Evolutionary conservation across 805 yeast species (phyloP).

Genomic region (Clavispora asparagi): DNA sequence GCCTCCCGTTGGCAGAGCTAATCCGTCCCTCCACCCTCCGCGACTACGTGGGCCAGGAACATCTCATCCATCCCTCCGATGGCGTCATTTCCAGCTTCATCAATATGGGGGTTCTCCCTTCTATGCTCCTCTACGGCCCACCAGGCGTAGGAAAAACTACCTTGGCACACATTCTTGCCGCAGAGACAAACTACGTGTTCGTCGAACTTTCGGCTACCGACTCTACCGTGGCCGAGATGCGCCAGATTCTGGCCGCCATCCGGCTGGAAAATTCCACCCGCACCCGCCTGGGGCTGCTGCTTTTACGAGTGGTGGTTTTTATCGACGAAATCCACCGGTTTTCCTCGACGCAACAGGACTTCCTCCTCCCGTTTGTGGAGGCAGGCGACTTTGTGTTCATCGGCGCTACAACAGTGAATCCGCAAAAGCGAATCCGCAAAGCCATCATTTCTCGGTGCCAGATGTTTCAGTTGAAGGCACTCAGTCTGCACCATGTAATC

Average conservation of each 20-base stretch:
- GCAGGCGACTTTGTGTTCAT: conserved; percentile 73
- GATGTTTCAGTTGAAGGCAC: conserved; percentile 60
- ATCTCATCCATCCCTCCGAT: conserved; percentile 50
- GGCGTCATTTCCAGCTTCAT: conserved; percentile 69
- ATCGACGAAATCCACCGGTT: conserved; percentile 93
- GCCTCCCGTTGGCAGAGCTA: conserved; percentile 64
- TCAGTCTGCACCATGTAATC: conserved; percentile 45
- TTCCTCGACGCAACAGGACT: conserved; percentile 82
- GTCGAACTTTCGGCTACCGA: conserved; percentile 84
- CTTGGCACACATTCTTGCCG: conserved; percentile 61
- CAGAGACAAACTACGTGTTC: conserved; percentile 49
- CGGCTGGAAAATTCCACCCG: conserved; percentile 40
- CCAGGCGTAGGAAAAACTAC: conserved; percentile 97
- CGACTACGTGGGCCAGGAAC: conserved; percentile 82
- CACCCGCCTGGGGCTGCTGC: conserved; percentile 10
- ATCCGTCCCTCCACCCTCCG: conserved; percentile 70
- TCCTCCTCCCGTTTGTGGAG: conserved; percentile 78
- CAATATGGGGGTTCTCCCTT: conserved; percentile 63
- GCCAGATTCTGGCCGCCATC: conserved; percentile 50
- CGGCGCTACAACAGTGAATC: conserved; percentile 85
- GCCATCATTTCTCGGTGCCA: conserved; percentile 85
- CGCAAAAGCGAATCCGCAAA: conserved; percentile 72
- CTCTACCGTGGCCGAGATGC: conserved; percentile 61
- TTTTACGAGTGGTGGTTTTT: conserved; percentile 50
- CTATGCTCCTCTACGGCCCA: conserved; percentile 90